Percentiles rank a stretch among this genome's conserved stretches.
Conservation (phyloP, 129 eudicot genomes). For the Flaveria bidentis region DNA sequence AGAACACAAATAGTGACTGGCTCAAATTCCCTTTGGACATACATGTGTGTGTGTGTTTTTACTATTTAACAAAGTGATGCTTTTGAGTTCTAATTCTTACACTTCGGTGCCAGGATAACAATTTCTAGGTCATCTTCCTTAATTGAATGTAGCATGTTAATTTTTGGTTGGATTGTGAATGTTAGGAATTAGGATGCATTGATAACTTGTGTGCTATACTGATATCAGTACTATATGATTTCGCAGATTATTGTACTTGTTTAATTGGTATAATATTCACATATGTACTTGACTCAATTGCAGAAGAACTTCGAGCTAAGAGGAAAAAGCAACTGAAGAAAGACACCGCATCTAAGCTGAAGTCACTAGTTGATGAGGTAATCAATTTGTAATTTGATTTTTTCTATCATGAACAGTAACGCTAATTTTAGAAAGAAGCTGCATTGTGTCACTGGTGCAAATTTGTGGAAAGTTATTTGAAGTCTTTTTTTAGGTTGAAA, state of each 20-base stretch:
- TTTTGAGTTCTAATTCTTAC: conserved; percentile 5
- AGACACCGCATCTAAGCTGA: conserved; percentile 85
- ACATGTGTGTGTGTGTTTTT: not conserved
- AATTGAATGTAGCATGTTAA: not conserved
- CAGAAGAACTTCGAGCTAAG: conserved; percentile 89
- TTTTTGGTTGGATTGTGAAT: conserved; percentile 3
- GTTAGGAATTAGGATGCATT: conserved; percentile 23
- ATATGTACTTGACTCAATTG: conserved; percentile 25
- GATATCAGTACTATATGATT: not conserved
- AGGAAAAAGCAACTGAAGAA: conserved; percentile 96
- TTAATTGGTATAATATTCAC: conserved; percentile 8
- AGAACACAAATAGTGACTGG: not conserved
- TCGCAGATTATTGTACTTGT: not conserved
- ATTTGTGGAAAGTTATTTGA: not conserved
- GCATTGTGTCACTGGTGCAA: conserved; percentile 23
- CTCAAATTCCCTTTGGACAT: not conserved
- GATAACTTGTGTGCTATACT: not conserved
- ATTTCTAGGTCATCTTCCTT: conserved; percentile 5
- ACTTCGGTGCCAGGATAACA: conserved; percentile 4
- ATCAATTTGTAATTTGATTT: conserved; percentile 1
- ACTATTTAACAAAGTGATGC: not conserved
- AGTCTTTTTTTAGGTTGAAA: conserved; percentile 14
- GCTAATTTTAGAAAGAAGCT: conserved; percentile 19
- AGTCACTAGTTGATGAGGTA: conserved; percentile 95
- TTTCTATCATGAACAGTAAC: not conserved